These are phyloP conservation scores for Taphrina confusa DNA, from an alignment of 1,139 yeast genomes.

Conservation along the genomic window DNA sequence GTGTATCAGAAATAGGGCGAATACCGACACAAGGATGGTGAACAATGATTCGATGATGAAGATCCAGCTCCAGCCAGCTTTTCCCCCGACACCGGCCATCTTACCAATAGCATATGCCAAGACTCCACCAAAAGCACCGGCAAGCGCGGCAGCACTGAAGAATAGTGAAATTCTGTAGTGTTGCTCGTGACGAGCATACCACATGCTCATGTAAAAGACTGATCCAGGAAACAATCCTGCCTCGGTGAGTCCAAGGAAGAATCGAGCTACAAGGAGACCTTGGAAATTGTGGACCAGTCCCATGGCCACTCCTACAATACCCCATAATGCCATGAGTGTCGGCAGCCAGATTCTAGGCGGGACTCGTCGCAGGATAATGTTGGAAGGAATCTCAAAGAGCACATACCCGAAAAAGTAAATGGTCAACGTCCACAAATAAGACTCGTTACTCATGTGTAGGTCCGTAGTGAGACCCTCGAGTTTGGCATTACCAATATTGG, in stretches of 20 bases:
- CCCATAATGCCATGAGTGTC: slow-evolving; percentile 41
- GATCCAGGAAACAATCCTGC: slow-evolving; percentile 96
- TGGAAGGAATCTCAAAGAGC: slow-evolving; percentile 66
- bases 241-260: slow-evolving; percentile 75
- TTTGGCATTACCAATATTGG: slow-evolving; percentile 64
- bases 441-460: slow-evolving; percentile 54
- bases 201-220: slow-evolving; percentile 77
- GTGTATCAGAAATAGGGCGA: slow-evolving; percentile 84
- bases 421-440: slow-evolving; percentile 59
- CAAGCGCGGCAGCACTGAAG: slow-evolving; percentile 85
- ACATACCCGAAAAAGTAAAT: slow-evolving; percentile 74
- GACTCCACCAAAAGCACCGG: slow-evolving; percentile 90
- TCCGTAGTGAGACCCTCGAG: slow-evolving; percentile 56
- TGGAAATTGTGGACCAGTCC: slow-evolving; percentile 64
- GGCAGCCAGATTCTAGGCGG: slow-evolving; percentile 57
- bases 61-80: slow-evolving; percentile 87
- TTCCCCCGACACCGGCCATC: slow-evolving; percentile 70
- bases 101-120: slow-evolving; percentile 85
- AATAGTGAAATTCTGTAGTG: slow-evolving; percentile 83
- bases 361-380: slow-evolving; percentile 60
- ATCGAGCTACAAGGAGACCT: slow-evolving; percentile 62
- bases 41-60: slow-evolving; percentile 73
- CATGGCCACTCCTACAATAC: slow-evolving; percentile 47
- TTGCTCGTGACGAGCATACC: slow-evolving; percentile 81
- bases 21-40: slow-evolving; percentile 53